Base-by-base conservation (phyloP, 805 yeast genomes). In the Blastobotrys attinorum region DNA sequence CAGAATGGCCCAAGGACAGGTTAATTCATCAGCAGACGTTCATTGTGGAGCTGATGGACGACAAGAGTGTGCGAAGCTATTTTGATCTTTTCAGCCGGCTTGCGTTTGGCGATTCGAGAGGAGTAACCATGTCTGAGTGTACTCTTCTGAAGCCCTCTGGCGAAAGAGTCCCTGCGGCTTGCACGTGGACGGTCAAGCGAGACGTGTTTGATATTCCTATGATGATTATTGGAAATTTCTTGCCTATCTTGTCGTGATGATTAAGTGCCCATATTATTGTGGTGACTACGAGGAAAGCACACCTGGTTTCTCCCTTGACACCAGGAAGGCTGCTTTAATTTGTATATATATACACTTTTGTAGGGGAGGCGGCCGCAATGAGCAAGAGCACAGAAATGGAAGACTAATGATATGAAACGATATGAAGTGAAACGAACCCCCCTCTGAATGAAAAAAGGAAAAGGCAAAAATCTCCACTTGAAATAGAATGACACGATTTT, bases 171-270 rank as follows among this genome's bases (percentile, higher is more conserved):
- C 76, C 76, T 47, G 83, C 88, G 54, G 80, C 88, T 32, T 78
- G 86, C 34, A 85, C 85, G 13, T 83, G 92, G 88, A 85, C 95
- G 0, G 86, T 85, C 13, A 83, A 83, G 52, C 67, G 92, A 52
- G 95, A 85, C 63, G 77, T 81, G 39, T 85, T 83, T 63, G 90
- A 83, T 61, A 77, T 85, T 39, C 94, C 95, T 5, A 79, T 84
- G 85, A 66, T 85, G 56, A 77, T 85, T 16, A 81, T 83, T 37
- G 95, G 95, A 0, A 90, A 85, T 22, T 57, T 47, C 45, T 37
- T 48, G 35, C 54, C 52, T 5, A 49, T 50, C 22, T 31, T 47
- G 13, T 39, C 40, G 13, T 39, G 20, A 38, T n/a, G n/a, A n/a
- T n/a, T n/a, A n/a, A n/a, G n/a, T n/a, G n/a, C n/a, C n/a, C n/a